Conservation (phyloP, 2,329 filamentous ascomycete genomes). For the Diplodia intermedia region DNA sequence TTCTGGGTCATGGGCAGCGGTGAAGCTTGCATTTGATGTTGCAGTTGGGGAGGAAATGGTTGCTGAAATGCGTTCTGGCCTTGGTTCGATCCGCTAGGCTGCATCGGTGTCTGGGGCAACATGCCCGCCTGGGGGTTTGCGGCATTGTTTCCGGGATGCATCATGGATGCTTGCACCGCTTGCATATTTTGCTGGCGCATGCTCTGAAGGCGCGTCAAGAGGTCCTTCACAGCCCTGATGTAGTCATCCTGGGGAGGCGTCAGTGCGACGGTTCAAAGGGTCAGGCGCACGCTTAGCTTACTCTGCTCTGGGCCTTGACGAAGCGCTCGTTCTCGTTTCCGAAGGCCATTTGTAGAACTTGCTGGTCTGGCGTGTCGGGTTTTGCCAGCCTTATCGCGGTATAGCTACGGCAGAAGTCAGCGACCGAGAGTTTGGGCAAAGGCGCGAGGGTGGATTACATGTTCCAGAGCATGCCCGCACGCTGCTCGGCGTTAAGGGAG, state of each 20-base stretch:
- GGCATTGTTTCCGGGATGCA: slow-evolving; percentile 21
- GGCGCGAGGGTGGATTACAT: slow-evolving; percentile 1
- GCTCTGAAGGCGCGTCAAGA: slow-evolving; percentile 2
- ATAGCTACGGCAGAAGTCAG: slow-evolving; percentile 24
- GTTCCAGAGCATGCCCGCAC: slow-evolving; percentile 20
- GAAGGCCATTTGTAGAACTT: slow-evolving; percentile 16
- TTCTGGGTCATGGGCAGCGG: slow-evolving; percentile 52
- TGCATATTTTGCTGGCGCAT: slow-evolving; percentile 27
- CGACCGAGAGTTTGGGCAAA: too few species aligned
- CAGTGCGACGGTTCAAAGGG: not conserved
- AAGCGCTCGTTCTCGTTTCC: slow-evolving; percentile 12
- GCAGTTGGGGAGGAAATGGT: slow-evolving; percentile 57
- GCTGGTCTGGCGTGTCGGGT: slow-evolving; percentile 3
- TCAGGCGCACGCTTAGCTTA: not conserved
- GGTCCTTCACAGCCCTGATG: not conserved
- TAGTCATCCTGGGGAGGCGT: slow-evolving; percentile 24
- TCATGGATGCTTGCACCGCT: slow-evolving; percentile 23
- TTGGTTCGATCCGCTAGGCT: slow-evolving; percentile 48
- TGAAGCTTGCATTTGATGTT: slow-evolving; percentile 59
- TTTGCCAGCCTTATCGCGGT: slow-evolving; percentile 24
- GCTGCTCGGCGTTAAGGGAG: slow-evolving; percentile 3
- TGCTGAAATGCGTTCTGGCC: slow-evolving; percentile 50
- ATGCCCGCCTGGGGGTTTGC: slow-evolving; percentile 40
- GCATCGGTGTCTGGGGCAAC: slow-evolving; percentile 46
- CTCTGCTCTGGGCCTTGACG: not conserved